A percentile compares a stretch with the other conserved stretches of the same genome.
phyloP scores from a whole-genome alignment of 73 alveolate genomes.

The Uronychia setigera region DNA sequence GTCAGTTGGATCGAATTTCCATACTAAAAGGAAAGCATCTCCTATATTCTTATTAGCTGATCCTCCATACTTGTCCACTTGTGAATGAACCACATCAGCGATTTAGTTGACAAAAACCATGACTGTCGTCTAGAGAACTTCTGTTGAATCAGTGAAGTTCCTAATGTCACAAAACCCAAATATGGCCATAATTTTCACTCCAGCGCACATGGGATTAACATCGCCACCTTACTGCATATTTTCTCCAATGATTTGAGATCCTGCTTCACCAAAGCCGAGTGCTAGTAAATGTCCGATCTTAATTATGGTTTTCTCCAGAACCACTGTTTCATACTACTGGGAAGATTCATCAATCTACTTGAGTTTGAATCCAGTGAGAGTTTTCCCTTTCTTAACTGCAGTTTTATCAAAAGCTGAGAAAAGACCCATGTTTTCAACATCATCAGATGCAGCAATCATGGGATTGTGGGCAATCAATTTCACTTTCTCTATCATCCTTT shows the following conservation, averaged over 20 bases:
- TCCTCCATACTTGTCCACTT: conserved; percentile 59
- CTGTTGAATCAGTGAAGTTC: conserved; percentile 65
- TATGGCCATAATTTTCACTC: conserved; percentile 57
- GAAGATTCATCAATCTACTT: not conserved
- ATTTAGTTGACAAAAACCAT: conserved; percentile 65
- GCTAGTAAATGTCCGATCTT: conserved; percentile 66
- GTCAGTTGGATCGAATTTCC: conserved; percentile 67
- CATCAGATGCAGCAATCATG: conserved; percentile 66
- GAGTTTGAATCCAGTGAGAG: not conserved
- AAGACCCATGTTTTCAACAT: not conserved
- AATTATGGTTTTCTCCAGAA: conserved; percentile 63
- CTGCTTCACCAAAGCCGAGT: conserved; percentile 62
- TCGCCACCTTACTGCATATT: conserved; percentile 79
- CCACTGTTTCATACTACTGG: conserved; percentile 41
- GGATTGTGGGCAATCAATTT: conserved; percentile 70
- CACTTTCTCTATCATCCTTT: conserved; percentile 74
- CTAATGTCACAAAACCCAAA: conserved; percentile 69
- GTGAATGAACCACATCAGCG: conserved; percentile 65
- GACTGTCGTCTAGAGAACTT: conserved; percentile 62
- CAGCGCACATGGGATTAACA: conserved; percentile 67
- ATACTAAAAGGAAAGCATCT: conserved; percentile 66
- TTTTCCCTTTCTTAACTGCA: not conserved
- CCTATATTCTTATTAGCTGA: conserved; percentile 66
- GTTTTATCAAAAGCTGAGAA: not conserved
- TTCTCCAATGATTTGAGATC: conserved; percentile 71